Conservation (phyloP, 1,284 basidiomycete species). For the Rhodotorula mucilaginosa region DNA sequence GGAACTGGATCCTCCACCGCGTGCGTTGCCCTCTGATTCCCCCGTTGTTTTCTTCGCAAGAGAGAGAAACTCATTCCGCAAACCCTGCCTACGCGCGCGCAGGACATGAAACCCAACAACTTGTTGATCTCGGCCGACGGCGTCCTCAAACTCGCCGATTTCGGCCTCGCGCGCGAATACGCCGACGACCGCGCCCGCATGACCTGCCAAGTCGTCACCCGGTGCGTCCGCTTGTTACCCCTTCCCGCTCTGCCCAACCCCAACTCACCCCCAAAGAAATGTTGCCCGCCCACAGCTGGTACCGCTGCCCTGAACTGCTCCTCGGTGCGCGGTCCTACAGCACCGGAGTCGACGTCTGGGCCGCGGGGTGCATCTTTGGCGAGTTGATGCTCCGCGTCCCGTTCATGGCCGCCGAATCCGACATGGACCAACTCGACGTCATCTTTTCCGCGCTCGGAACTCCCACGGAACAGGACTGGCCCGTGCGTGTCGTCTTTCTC, state of each 20-base stretch:
- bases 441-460: conserved; percentile 93
- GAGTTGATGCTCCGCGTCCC: conserved; percentile 93
- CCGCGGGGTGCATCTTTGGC: conserved; percentile 91
- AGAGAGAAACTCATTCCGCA: background rate
- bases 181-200: conserved; percentile 89
- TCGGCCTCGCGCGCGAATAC: conserved; percentile 95
- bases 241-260: too few relatives aligned
- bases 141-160: conserved; percentile 96
- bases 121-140: conserved; percentile 88
- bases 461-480: conserved; percentile 95
- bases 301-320: conserved; percentile 89
- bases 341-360: conserved; percentile 88
- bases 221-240: conserved; percentile 55
- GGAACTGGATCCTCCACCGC: conserved; percentile 88
- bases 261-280: background rate
- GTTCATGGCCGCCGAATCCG: conserved; percentile 87
- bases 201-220: conserved; percentile 97
- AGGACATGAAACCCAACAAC: conserved; percentile 99
- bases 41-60: too few relatives aligned
- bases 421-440: conserved; percentile 93
- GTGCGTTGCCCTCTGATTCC: conserved; percentile 52
- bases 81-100: background rate
- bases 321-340: conserved; percentile 85
- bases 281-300: conserved; percentile 67
- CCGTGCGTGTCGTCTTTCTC: conserved; percentile 57